Conservation (phyloP, 2,329 filamentous ascomycete species). For the Colletotrichum costaricense region DNA sequence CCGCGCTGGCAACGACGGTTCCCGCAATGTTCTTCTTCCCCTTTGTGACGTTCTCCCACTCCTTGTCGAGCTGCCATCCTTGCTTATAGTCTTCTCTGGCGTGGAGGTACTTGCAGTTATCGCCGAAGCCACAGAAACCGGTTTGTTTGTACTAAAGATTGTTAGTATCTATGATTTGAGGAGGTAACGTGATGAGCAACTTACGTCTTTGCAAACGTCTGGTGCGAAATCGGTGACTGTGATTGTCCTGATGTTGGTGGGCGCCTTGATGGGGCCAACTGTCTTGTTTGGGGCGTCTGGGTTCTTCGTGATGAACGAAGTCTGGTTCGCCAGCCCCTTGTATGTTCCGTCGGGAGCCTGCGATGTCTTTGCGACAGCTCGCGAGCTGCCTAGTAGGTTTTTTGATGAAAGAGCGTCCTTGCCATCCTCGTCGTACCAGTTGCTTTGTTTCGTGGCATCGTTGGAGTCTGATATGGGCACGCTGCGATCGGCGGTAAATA, state of each 20-base stretch:
- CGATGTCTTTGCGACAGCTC: slow-evolving; percentile 41
- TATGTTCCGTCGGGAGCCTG: slow-evolving; percentile 73
- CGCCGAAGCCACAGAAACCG: slow-evolving; percentile 71
- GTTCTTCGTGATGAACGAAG: slow-evolving; percentile 83
- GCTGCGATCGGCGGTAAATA: slow-evolving; percentile 71
- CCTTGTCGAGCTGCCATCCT: slow-evolving; percentile 94
- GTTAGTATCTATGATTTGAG: too few species aligned
- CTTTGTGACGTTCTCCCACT: slow-evolving; percentile 90
- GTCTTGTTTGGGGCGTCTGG: slow-evolving; percentile 75
- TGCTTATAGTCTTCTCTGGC: slow-evolving; percentile 84
- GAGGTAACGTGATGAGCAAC: too few species aligned
- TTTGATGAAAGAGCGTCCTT: slow-evolving; percentile 58
- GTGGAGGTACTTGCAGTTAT: slow-evolving; percentile 86
- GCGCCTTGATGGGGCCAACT: slow-evolving; percentile 88
- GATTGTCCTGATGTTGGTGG: slow-evolving; percentile 90
- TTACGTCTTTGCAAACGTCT: slow-evolving; percentile 88
- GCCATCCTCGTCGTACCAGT: slow-evolving; percentile 88
- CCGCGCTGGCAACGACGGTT: slow-evolving; percentile 71
- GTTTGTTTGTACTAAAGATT: slow-evolving; percentile 51
- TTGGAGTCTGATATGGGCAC: slow-evolving; percentile 75
- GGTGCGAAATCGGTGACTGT: slow-evolving; percentile 92
- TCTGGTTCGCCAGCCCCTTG: slow-evolving; percentile 78
- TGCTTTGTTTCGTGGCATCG: slow-evolving; percentile 88
- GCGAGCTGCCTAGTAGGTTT: slow-evolving; percentile 69
- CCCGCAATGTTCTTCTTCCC: slow-evolving; percentile 72